Evolutionary conservation across 192 early-diverging fungal species (phyloP).

Genomic region (Dispira parvispora): DNA sequence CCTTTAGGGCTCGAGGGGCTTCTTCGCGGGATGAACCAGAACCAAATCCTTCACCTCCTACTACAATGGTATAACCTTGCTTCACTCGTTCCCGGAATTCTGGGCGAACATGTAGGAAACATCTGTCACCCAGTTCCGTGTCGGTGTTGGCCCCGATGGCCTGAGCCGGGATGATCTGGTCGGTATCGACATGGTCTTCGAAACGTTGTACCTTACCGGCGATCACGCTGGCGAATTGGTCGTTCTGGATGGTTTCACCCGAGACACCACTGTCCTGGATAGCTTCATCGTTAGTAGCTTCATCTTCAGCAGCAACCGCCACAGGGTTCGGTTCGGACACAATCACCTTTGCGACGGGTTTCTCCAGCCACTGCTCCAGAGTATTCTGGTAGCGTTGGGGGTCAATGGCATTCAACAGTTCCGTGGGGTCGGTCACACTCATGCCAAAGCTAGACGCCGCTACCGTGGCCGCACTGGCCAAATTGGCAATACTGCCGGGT

Average conservation of each 20-base stretch:
- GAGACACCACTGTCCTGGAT: conserved; percentile 12
- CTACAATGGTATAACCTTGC: conserved; percentile 49
- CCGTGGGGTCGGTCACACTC: conserved; percentile 48
- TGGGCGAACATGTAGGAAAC: conserved; percentile 57
- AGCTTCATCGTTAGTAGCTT: conserved; percentile 19
- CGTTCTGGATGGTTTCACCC: neutral
- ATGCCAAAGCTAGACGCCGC: conserved; percentile 64
- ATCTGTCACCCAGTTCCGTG: conserved; percentile 46
- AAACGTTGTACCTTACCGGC: conserved; percentile 53
- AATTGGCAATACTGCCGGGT: conserved; percentile 59
- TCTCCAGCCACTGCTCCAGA: conserved; percentile 50
- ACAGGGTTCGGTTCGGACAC: conserved; percentile 48
- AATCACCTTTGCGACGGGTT: conserved; percentile 29
- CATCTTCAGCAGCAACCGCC: conserved; percentile 24
- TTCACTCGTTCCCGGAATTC: conserved; percentile 49
- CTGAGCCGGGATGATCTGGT: conserved; percentile 63
- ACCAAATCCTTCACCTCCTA: conserved; percentile 56
- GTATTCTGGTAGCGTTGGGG: conserved; percentile 38
- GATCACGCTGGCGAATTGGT: conserved; percentile 29
- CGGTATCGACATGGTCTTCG: conserved; percentile 60
- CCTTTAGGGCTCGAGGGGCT: conserved; percentile 57
- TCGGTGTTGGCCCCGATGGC: conserved; percentile 57
- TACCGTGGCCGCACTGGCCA: conserved; percentile 60
- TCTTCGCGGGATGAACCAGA: conserved; percentile 64
- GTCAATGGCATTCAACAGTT: conserved; percentile 48